Evolutionary conservation across 2,329 filamentous ascomycete species (phyloP).

Genomic region (Phaeomoniella chlamydospora): DNA sequence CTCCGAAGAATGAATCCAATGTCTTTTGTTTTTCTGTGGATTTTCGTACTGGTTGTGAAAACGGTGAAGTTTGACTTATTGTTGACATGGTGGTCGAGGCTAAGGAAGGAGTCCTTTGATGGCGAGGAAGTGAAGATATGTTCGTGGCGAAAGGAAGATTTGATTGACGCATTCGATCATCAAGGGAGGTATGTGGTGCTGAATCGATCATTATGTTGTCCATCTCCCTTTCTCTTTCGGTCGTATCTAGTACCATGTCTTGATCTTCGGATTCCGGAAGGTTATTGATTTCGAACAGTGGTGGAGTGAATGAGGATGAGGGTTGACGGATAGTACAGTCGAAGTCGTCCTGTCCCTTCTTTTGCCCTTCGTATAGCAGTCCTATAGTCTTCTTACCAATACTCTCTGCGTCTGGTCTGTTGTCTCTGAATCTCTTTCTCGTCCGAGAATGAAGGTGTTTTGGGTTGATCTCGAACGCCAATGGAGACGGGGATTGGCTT

Average conservation of each 20-base stretch:
- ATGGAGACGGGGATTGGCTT: constrained; percentile 3
- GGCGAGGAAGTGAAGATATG: background rate
- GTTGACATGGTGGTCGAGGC: too few relatives aligned
- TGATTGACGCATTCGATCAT: background rate
- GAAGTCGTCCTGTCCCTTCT: constrained; percentile 1
- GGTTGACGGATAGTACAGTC: too few relatives aligned
- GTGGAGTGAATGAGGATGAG: too few relatives aligned
- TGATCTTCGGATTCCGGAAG: too few relatives aligned
- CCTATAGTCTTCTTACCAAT: constrained; percentile 18
- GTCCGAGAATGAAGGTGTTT: constrained; percentile 40
- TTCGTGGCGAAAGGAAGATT: background rate
- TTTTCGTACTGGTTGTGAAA: background rate
- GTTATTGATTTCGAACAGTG: too few relatives aligned
- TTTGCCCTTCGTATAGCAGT: constrained; percentile 10
- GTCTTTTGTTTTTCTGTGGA: too few relatives aligned
- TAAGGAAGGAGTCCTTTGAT: background rate
- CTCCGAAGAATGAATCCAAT: background rate
- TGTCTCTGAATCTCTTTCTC: constrained; percentile 42
- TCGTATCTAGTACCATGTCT: background rate
- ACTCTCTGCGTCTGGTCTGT: constrained; percentile 39
- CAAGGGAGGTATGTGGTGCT: background rate
- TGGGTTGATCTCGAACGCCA: constrained; percentile 10
- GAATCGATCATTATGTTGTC: background rate
- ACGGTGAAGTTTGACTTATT: background rate
- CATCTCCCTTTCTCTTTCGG: background rate